Percentiles rank a stretch among this genome's conserved stretches.
Evolutionary conservation across 2,329 filamentous ascomycete species (phyloP).

Genomic region (Pyrenophora graminea): DNA sequence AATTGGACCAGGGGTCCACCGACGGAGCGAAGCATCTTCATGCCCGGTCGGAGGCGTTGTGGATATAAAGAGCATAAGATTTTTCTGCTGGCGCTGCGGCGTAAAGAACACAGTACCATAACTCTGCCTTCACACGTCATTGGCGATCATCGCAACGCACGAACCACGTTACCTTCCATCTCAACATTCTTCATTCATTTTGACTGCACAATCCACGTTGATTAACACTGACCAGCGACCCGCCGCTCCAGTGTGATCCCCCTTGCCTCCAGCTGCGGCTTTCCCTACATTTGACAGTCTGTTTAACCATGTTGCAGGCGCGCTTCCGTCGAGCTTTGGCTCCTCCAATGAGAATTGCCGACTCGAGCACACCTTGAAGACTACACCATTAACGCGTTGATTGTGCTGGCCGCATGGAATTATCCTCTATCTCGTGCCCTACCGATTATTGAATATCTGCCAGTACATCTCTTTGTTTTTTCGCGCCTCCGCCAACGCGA

Average conservation of each 20-base stretch:
- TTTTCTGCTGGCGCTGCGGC: neutral
- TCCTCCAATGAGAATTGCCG: conserved; percentile 41
- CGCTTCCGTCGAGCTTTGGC: conserved; percentile 24
- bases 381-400: conserved; percentile 25
- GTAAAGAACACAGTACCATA: neutral
- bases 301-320: conserved; percentile 43
- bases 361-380: conserved; percentile 29
- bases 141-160: conserved; percentile 14
- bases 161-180: conserved; percentile 18
- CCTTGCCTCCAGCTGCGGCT: conserved; percentile 33
- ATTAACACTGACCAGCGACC: conserved; percentile 28
- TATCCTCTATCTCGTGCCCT: conserved; percentile 11
- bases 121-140: conserved; percentile 24
- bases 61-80: conserved; percentile 9
- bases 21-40: conserved; percentile 9
- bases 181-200: conserved; percentile 13
- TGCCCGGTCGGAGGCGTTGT: conserved; percentile 13
- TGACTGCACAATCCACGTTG: conserved; percentile 2
- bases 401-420: conserved; percentile 24
- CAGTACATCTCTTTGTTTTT: conserved; percentile 19
- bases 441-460: conserved; percentile 13
- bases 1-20: conserved; percentile 14
- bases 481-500: conserved; percentile 15
- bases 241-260: conserved; percentile 36
- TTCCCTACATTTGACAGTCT: conserved; percentile 33